These are phyloP conservation scores for Aspergillus diversus DNA, from an alignment of 495 filamentous ascomycete genomes.

Conservation along the genomic window DNA sequence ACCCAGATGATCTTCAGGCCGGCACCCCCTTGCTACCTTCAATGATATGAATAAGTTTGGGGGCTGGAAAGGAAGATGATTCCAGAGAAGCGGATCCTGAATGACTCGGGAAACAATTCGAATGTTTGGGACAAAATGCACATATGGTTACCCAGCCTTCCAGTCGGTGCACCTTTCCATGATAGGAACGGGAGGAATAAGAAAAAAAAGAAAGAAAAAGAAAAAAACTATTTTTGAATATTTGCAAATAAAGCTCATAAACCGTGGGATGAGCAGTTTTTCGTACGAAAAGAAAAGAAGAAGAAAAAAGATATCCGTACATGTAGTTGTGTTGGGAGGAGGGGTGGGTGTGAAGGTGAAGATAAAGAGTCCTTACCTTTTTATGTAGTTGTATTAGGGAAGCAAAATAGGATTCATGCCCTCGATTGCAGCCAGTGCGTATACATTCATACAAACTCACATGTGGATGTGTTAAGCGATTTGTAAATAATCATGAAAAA, in stretches of 20 bases:
- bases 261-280: neutral
- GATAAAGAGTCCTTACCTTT: constrained; percentile 2
- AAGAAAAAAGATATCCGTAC: constrained; percentile 5
- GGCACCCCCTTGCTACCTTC: neutral
- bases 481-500: constrained; percentile 1
- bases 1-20: constrained; percentile 6
- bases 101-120: neutral
- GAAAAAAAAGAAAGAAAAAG: constrained; percentile 11
- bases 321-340: neutral
- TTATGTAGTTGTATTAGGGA: neutral
- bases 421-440: neutral
- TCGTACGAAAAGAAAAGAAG: neutral
- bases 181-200: constrained; percentile 6
- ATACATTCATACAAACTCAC: constrained; percentile 5
- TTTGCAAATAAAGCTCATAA: too few species aligned
- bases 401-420: constrained; percentile 3
- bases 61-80: constrained; percentile 3
- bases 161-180: constrained; percentile 4
- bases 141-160: constrained; percentile 5
- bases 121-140: neutral
- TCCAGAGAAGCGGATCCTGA: neutral
- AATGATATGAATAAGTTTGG: too few species aligned
- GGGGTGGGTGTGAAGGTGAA: neutral
- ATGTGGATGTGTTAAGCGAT: constrained; percentile 2
- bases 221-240: neutral